Base-by-base conservation (phyloP, 176 grass and related monocot genomes). In the Aegilops umbellulata region DNA sequence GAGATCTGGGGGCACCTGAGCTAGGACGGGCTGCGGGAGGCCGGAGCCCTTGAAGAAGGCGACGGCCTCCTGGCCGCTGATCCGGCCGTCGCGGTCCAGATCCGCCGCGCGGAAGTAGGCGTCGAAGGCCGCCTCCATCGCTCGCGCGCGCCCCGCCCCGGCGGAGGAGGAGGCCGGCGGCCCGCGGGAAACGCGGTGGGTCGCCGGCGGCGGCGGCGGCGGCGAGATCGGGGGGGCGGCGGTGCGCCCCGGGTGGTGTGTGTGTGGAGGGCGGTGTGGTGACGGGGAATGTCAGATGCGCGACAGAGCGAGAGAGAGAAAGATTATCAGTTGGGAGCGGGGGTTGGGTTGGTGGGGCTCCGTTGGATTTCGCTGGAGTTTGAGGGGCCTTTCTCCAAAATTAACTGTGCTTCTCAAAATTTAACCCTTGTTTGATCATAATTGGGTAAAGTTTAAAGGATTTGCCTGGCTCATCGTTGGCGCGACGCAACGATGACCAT, bases 71-170 rank as follows among this genome's bases (percentile, higher is more conserved):
- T 86, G 77, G 35, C 94, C 97, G 79, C 92, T 99, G 88, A 99
- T 99, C 92, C 91, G 90, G 42, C 97, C 97, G 87, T 99, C 97
- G 57, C 91, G 92, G 82, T 97, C 91, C 92, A 96, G 81, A 97
- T 99, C 97, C 80, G 97, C 94, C 62, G 84, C 90, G 32, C 85
- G 76, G 88, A 99, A 99, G 92, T 99, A 93, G 46, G 97, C 92
- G 64, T 99, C 92, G 90, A 96, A 99, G 51, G 86, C 78, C 83
- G 88, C 90, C 92, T 90, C 71, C 81, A 91, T 89, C 23, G 82
- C 68, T 89, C n/a, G 82, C 68, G 63, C 26, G 32, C 32, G 32
- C 32, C 32, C 32, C 32, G 32, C 32, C 32, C 32, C 32, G 32
- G 32, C 32, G 32, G 24, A 27, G 38, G 20, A 53, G 36, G 69